Evolutionary conservation across 2,329 filamentous ascomycete species (phyloP), one percentile per base, ranked within the genome.

Genomic region (Ophiostoma tasmaniense): DNA sequence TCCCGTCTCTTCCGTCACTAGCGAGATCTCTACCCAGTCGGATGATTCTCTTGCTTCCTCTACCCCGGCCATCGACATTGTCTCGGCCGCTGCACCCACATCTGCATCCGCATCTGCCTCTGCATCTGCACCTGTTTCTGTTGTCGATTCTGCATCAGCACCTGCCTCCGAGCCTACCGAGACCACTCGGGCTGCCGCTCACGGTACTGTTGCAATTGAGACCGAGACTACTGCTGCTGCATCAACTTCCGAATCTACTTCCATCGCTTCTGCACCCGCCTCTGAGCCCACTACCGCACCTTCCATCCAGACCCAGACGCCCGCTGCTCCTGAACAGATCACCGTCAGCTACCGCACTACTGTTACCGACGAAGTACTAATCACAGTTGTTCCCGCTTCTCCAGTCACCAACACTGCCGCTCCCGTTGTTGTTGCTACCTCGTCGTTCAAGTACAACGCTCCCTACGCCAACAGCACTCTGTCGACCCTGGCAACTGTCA

Each of bases 311-410:
- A 62, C 30, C 59, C 59, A 35, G 59, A 64, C 30, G 14, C 30
- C n/a, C 22, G 20, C 61, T 11, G 64, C 30, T 1, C 37, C 64
- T n/a, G 39, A 52, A 17, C 25, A 30, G 14, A 7, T 37, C 22
- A 64, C 39, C 39, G 14, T 64, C 69, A 64, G 35, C 69, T 68
- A 66, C 69, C 20, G 22, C 52, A 33, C 28, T 13, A 67, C 61
- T 30, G 35, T 37, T 33, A 69, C 69, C 35, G 37, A 39, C 37
- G n/a, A 70, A 67, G 65, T 70, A 62, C 69, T 69, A 70, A 70
- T 70, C 65, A 67, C 67, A 65, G 64, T 70, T 66, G 69, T 66
- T 28, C 61, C 69, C 20, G 35, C 64, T 10, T 61, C 65, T 67
- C 33, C 67, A 70, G 67, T 42, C 37, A 25, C 66, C n/a, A 37